Conservation (phyloP, 768 basidiomycete genomes). For the Rhizopogon rudus region DNA sequence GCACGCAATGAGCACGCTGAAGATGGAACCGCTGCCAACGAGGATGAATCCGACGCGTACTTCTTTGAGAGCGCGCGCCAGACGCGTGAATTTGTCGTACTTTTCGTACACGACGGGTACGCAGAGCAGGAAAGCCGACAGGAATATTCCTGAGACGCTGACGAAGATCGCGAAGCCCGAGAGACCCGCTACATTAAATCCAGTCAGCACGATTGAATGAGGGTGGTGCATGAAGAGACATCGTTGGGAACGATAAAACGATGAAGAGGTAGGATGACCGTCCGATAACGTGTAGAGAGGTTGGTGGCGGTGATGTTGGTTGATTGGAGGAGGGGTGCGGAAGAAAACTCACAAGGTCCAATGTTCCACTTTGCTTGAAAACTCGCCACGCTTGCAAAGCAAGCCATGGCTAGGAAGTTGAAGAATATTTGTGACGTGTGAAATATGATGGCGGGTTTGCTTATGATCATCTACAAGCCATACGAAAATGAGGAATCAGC, state of each 20-base stretch:
- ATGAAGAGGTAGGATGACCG: neutral
- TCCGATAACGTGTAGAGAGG: neutral
- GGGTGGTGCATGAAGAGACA: neutral
- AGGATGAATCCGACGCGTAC: conserved; percentile 83
- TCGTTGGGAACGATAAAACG: neutral
- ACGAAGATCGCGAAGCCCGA: conserved; percentile 84
- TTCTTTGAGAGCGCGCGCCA: conserved; percentile 80
- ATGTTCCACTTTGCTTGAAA: conserved; percentile 86
- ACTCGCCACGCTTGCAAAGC: conserved; percentile 82
- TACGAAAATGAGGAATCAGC: conserved; percentile 9
- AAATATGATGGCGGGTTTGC: conserved; percentile 76
- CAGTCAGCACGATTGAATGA: conserved; percentile 10
- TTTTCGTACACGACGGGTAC: conserved; percentile 82
- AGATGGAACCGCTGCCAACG: conserved; percentile 58
- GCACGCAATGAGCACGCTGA: conserved; percentile 74
- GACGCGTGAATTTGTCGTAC: conserved; percentile 72
- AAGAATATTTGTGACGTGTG: conserved; percentile 82
- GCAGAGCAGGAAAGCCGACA: conserved; percentile 68
- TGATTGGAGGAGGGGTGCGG: neutral
- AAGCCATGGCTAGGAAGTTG: conserved; percentile 89
- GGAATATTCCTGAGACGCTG: conserved; percentile 63
- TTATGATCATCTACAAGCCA: conserved; percentile 71
- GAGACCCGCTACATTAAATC: conserved; percentile 61
- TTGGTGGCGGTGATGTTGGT: neutral
- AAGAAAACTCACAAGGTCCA: conserved; percentile 69